A percentile compares a stretch with the other conserved stretches of the same genome.
These are phyloP conservation scores for Sugiyamaella xylanicola DNA, from an alignment of 1,139 yeast species.

Conservation along the genomic window DNA sequence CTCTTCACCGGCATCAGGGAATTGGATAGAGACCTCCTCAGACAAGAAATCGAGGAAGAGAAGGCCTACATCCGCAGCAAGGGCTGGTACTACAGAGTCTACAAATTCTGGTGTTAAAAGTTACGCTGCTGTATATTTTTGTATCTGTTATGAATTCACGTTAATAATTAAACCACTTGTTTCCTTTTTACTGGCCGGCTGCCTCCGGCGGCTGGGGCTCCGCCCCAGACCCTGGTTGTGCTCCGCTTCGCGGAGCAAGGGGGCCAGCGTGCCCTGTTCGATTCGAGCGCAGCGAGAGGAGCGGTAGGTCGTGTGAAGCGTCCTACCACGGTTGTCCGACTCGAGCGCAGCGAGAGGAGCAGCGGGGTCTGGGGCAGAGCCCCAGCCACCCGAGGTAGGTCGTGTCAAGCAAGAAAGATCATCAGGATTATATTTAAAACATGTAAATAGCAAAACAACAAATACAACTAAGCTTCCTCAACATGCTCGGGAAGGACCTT, in stretches of 20 bases:
- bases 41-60: conserved; percentile 56
- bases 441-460: neutral
- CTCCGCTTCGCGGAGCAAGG: conserved; percentile 4
- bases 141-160: neutral
- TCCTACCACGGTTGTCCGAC: no score
- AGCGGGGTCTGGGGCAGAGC: conserved; percentile 1
- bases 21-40: conserved; percentile 54
- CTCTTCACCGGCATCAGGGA: conserved; percentile 58
- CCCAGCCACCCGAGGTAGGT: neutral
- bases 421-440: neutral
- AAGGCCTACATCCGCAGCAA: conserved; percentile 43
- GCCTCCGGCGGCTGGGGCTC: conserved; percentile 1
- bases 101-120: conserved; percentile 53
- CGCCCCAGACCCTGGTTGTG: neutral
- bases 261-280: no score
- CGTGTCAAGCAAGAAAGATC: neutral
- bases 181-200: neutral
- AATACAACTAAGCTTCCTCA: conserved; percentile 15
- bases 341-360: neutral
- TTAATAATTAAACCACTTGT: neutral
- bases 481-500: conserved; percentile 17
- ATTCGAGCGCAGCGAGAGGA: neutral
- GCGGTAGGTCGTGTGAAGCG: neutral
- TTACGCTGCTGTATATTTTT: neutral
- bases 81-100: conserved; percentile 45